Base-by-base conservation (phyloP, 208 protist species). In the Blechomonas ayalai region DNA sequence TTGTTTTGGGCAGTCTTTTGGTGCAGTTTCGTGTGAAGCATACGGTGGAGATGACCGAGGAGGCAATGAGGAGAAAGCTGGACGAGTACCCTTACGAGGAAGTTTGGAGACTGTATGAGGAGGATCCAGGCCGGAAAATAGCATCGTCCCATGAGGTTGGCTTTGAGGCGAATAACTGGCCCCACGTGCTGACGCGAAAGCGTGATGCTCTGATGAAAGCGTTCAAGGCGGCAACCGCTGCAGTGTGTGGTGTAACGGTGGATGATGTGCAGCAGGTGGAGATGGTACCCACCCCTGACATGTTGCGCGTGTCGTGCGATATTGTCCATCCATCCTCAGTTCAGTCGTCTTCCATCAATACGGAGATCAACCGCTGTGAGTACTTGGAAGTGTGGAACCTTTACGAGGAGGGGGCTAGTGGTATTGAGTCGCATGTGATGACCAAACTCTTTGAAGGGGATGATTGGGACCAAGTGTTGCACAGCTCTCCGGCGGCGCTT, bases 81-180 rank as follows among this genome's bases (percentile, higher is more conserved):
- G 36, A 55, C 34, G 52, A 49, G 27, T 49, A 42, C 28, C 45
- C 53, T 26, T 82, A 71, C 48, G 38, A 51, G 33, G 48, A 48
- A 24, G 50, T 75, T 22, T 79, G 69, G 74, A 56, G 42, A 5
- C 49, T 78, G 13, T 73, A 83, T 52, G 59, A 74, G 54, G 56
- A 67, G 35, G 48, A 51, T 29, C 58, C 58, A 19, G 45, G 18
- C 9, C 25, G 29, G 19, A 10, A 5, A 4, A 18, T 32, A 18
- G 4, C 7, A 27, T 67, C 51, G 16, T 16, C 28, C n/a, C 58
- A 67, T 50, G 46, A 76, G 1, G 36, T 67, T 5, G 52, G 56
- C 51, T 76, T 70, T 44, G 59, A 67, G 2, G 60, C 59, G 8
- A 48, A 42, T 15, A 44, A 43, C 27, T 72, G 57, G 64, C 42